Base-by-base conservation (phyloP, 2,329 filamentous ascomycete species). In the Plectosphaerella cucumerina region DNA sequence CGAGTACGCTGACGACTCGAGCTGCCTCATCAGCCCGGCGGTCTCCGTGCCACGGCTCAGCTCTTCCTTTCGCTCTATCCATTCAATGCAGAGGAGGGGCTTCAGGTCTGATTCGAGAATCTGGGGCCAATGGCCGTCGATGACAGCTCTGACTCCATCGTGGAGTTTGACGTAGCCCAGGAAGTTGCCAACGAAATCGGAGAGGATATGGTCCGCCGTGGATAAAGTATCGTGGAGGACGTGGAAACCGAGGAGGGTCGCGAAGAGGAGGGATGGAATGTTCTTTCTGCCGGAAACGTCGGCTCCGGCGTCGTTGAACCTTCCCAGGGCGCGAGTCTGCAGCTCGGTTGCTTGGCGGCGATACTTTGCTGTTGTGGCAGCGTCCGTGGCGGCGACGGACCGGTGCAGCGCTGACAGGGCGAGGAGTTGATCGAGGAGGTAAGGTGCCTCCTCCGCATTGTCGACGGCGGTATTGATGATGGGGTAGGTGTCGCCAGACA, bases 381-480 rank as follows among this genome's bases (percentile, higher is more conserved):
- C 54, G 37, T 52, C 39, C 35, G 65, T 61, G 4, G 53, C 55
- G 8, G 37, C 33, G 2, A 59, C 49, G n/a, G 61, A 60, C 9
- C 70, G 56, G 48, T 73, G 69, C 12, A 70, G 59, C 2, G 70
- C 67, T 5, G 68, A 65, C 31, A 69, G 56, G 12, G 67, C 70
- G n/a, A 73, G 61, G 4, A 68, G 31, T 45, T 69, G 62, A 45
- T 71, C 65, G 53, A 72, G 61, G 1, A 72, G 57, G 49, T 68
- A 72, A 0, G 66, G 70, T 6, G 62, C 56, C 11, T 50, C 51
- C 6, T 65, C 50, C 8, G 68, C 65, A 12, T 61, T 15, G 69
- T 55, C 33, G 65, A 26, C 23, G 23, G 23, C 62, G n/a, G 70
- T 55, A 31, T 66, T 60, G 12, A 69, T 45, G 34, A 69, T 54